These are phyloP conservation scores for Ogataea trehaloabstinens DNA, from an alignment of 805 yeast genomes.

Conservation along the genomic window DNA sequence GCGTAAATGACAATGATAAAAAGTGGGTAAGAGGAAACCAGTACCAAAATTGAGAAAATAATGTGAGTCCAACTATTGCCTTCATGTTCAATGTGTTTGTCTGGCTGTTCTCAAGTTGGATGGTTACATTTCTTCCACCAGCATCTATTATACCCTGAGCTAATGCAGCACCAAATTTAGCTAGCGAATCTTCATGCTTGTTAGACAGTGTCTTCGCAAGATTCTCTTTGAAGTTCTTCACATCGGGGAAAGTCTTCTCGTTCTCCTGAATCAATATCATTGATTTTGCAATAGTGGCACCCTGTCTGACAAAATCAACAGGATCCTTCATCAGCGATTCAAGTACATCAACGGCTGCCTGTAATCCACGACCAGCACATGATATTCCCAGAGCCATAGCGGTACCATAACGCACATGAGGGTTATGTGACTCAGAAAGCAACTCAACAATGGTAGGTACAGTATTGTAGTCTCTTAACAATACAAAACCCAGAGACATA, in stretches of 20 bases:
- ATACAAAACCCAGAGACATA: conserved; percentile 83
- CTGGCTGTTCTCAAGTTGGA: conserved; percentile 81
- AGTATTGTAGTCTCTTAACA: conserved; percentile 86
- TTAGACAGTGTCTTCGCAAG: conserved; percentile 74
- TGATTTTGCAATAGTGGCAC: conserved; percentile 88
- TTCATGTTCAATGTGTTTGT: conserved; percentile 88
- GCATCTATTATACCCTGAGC: conserved; percentile 98
- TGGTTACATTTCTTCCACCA: conserved; percentile 97
- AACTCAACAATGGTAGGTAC: conserved; percentile 94
- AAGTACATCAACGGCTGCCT: conserved; percentile 85
- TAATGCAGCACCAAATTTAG: conserved; percentile 95
- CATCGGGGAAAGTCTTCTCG: conserved; percentile 78
- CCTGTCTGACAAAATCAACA: conserved; percentile 96
- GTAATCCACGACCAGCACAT: conserved; percentile 90
- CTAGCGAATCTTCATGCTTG: conserved; percentile 94
- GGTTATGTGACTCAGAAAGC: conserved; percentile 90
- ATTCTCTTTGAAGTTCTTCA: conserved; percentile 69
- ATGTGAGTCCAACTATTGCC: conserved; percentile 87
- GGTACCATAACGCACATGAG: conserved; percentile 97
- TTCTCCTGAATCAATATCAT: conserved; percentile 89
- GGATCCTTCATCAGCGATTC: conserved; percentile 92
- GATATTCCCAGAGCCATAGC: conserved; percentile 96
- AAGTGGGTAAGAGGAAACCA: conserved; percentile 98
- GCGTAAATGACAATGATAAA: conserved; percentile 84
- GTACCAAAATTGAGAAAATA: conserved; percentile 94